Evolutionary conservation across 73 alveolate genomes (phyloP).

Genomic region (Paramecium octaurelia): DNA sequence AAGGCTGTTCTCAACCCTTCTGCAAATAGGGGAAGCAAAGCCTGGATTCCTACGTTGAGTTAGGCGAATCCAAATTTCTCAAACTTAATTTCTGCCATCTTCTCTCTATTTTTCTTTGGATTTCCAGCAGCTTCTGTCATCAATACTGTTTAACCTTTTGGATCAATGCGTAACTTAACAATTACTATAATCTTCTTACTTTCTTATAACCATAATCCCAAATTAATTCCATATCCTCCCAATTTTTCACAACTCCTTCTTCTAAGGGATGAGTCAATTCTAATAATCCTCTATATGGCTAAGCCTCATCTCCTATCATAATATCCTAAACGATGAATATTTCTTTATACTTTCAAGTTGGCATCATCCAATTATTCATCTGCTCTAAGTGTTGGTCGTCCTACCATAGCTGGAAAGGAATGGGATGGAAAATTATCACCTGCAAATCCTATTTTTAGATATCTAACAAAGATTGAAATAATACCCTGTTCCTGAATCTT

Average conservation of each 20-base stretch:
- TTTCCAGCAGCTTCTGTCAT: constrained; percentile 96
- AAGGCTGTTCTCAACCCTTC: constrained; percentile 91
- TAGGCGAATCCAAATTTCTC: constrained; percentile 87
- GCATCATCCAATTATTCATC: constrained; percentile 82
- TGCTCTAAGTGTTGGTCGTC: constrained; percentile 87
- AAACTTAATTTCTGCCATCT: constrained; percentile 93
- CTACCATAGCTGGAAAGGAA: constrained; percentile 90
- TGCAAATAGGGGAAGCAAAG: constrained; percentile 84
- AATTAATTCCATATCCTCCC: constrained; percentile 90
- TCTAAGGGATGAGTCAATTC: constrained; percentile 90
- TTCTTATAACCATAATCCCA: constrained; percentile 88
- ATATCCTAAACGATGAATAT: constrained; percentile 59
- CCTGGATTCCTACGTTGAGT: constrained; percentile 87
- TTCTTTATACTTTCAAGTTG: constrained; percentile 62
- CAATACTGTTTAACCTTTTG: constrained; percentile 69
- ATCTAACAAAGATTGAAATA: constrained; percentile 54
- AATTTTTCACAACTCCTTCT: constrained; percentile 92
- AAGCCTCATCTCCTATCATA: constrained; percentile 94
- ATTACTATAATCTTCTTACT: constrained; percentile 38
- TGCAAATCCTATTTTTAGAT: constrained; percentile 90
- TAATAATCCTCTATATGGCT: constrained; percentile 77
- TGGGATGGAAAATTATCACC: constrained; percentile 82
- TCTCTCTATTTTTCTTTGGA: constrained; percentile 85
- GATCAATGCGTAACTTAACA: constrained; percentile 63
- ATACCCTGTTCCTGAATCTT: constrained; percentile 67